phyloP scores from a whole-genome alignment of 305 asterid species.

The Solanum hybrid region DNA sequence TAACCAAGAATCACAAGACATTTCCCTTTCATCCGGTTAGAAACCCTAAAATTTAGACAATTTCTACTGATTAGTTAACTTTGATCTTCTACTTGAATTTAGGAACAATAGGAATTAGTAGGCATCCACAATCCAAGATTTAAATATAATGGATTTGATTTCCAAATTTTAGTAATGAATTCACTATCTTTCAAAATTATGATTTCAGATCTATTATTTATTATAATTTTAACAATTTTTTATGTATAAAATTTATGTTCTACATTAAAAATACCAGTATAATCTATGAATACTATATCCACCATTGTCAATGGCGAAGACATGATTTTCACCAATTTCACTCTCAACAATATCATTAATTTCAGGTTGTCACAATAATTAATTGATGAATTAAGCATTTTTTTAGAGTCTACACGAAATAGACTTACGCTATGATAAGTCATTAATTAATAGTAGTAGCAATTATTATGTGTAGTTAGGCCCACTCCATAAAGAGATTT shows the following conservation, averaged over 20 bases:
- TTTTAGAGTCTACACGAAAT: neutral
- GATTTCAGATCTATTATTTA: neutral
- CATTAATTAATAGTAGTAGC: neutral
- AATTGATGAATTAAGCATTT: neutral
- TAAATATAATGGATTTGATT: neutral
- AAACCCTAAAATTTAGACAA: neutral
- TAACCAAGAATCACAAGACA: neutral
- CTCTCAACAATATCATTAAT: neutral
- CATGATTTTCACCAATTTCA: neutral
- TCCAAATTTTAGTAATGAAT: neutral
- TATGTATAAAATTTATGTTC: neutral
- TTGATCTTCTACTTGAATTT: neutral
- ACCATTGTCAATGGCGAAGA: too few species aligned
- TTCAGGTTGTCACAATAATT: neutral
- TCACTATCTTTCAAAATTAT: neutral
- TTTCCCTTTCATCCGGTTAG: neutral
- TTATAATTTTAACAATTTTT: neutral
- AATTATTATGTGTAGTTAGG: neutral
- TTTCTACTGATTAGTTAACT: neutral
- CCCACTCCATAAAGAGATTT: neutral
- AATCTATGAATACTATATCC: neutral
- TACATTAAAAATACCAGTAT: neutral
- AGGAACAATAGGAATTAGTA: neutral
- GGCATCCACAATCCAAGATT: neutral
- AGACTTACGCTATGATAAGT: neutral